A percentile compares a stretch with the other conserved stretches of the same genome.
Conservation (phyloP, 768 basidiomycete genomes). For the Paxillus ammoniavirescens region DNA sequence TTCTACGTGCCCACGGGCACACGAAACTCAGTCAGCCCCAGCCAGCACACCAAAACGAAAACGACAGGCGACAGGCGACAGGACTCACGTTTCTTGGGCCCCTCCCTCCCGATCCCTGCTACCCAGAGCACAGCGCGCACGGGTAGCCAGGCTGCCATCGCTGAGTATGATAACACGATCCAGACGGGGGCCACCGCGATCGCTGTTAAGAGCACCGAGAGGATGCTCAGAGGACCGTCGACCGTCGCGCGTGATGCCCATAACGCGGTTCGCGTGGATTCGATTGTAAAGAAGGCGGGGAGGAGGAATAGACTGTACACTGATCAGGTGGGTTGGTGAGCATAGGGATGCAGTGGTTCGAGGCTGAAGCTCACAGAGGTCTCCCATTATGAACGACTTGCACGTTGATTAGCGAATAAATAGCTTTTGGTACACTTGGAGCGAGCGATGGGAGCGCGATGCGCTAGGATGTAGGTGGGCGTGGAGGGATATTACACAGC, state of each 20-base stretch:
- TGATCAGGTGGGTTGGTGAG: background rate
- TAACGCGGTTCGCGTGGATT: background rate
- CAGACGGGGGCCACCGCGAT: conserved; percentile 6
- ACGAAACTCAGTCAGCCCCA: background rate
- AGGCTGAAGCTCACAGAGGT: too few relatives aligned
- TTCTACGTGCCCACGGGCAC: background rate
- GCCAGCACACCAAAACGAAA: too few relatives aligned
- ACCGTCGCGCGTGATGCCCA: background rate
- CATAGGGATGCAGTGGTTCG: background rate
- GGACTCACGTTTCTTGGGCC: conserved; percentile 4
- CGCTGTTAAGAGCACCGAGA: background rate
- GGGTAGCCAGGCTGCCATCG: conserved; percentile 5
- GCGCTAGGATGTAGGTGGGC: too few relatives aligned
- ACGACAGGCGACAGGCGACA: too few relatives aligned
- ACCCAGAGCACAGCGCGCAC: conserved; percentile 13
- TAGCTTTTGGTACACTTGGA: too few relatives aligned
- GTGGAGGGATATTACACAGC: too few relatives aligned
- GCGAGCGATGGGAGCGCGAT: too few relatives aligned
- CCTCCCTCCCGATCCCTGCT: conserved; percentile 16
- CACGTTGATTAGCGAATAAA: too few relatives aligned
- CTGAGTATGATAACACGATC: background rate
- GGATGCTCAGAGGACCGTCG: conserved; percentile 8
- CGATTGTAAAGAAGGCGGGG: conserved; percentile 12
- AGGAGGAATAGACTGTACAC: conserved; percentile 11
- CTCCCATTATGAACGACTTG: too few relatives aligned